phyloP scores from a whole-genome alignment of 2,329 filamentous ascomycete genomes.

The Diaporthe citriasiana region DNA sequence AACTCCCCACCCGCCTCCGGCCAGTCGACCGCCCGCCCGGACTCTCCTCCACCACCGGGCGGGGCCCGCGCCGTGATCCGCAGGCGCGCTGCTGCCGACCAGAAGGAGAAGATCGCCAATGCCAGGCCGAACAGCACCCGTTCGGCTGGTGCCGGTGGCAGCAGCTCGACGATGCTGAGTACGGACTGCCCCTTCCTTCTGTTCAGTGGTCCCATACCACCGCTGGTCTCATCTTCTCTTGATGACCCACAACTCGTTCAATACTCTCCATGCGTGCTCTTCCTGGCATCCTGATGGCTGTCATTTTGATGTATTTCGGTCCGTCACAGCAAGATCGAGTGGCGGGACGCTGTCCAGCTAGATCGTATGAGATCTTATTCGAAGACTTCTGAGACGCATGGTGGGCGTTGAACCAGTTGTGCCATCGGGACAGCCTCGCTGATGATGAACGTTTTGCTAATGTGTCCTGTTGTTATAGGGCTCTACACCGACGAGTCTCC shows the following conservation, averaged over 20 bases:
- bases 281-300: background rate
- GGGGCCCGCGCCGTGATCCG: conserved; percentile 96
- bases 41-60: conserved; percentile 90
- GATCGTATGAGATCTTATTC: background rate
- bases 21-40: conserved; percentile 77
- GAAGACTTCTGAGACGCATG: background rate
- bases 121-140: conserved; percentile 91
- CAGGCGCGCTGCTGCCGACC: conserved; percentile 93
- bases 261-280: background rate
- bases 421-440: background rate
- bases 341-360: background rate
- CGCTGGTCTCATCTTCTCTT: background rate
- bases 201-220: background rate
- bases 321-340: background rate
- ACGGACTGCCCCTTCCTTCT: conserved; percentile 55
- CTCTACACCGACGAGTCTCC: conserved; percentile 99
- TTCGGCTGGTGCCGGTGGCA: conserved; percentile 93
- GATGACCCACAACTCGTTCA: background rate
- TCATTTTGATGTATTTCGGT: background rate
- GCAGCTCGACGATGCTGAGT: conserved; percentile 98
- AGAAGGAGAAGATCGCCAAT: conserved; percentile 98
- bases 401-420: background rate
- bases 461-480: conserved; percentile 60
- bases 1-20: conserved; percentile 72
- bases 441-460: conserved; percentile 7